Evolutionary conservation across 169 alveolate genomes (phyloP).

Genomic region (Plasmodium falciparum): DNA sequence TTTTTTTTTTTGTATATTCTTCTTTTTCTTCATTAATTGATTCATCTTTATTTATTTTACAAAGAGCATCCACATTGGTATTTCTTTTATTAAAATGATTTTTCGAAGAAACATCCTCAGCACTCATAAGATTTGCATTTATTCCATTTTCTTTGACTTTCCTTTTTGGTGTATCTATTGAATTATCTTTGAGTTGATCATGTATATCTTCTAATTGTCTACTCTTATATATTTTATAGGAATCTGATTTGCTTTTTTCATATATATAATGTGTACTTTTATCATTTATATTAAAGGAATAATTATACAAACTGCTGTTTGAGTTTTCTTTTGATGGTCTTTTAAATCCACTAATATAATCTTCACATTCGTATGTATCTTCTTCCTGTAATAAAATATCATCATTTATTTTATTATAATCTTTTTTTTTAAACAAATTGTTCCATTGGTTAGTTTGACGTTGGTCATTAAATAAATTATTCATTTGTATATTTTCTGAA

Average conservation of each 20-base stretch:
- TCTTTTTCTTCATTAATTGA: conserved; percentile 4
- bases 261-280: conserved; percentile 47
- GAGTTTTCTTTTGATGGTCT: not conserved
- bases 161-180: not conserved
- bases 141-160: not conserved
- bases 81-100: not conserved
- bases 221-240: conserved; percentile 46
- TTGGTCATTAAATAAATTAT: conserved; percentile 27
- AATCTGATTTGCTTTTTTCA: conserved; percentile 53
- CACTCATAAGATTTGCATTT: not conserved
- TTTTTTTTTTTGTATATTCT: conserved; percentile 1
- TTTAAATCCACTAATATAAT: conserved; percentile 67
- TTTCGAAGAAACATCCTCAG: conserved; percentile 4
- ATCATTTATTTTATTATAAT: conserved; percentile 35
- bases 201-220: conserved; percentile 46
- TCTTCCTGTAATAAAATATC: conserved; percentile 57
- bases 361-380: conserved; percentile 59
- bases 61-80: not conserved
- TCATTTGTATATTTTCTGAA: conserved; percentile 71
- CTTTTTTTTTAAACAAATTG: conserved; percentile 20
- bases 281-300: conserved; percentile 51
- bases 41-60: not conserved
- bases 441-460: conserved; percentile 3
- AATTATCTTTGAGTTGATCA: not conserved
- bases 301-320: conserved; percentile 18